Conservation (phyloP, 345 rosid genomes). For the Limnanthes douglasii region DNA sequence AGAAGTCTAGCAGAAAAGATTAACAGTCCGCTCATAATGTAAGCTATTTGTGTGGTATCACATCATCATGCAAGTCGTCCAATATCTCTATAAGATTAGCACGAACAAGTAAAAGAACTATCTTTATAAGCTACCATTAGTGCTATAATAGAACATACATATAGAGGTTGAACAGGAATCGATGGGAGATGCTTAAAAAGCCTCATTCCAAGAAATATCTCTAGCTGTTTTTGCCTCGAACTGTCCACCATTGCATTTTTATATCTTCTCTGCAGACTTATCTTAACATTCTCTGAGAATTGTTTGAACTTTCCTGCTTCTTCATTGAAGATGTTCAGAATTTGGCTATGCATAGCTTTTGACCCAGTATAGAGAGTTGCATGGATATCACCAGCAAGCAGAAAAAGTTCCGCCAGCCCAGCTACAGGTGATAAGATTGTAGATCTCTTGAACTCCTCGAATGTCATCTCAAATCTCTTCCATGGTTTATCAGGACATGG, state of each 20-base stretch:
- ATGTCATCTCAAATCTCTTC: constrained; percentile 93
- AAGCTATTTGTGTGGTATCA: too few species aligned
- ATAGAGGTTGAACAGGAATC: constrained; percentile 62
- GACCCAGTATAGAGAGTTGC: constrained; percentile 99
- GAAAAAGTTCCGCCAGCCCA: constrained; percentile 87
- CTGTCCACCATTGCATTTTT: constrained; percentile 85
- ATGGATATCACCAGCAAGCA: constrained; percentile 93
- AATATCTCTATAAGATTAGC: not conserved
- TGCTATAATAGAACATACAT: constrained; percentile 47
- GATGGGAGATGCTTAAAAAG: constrained; percentile 96
- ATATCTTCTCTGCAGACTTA: constrained; percentile 85
- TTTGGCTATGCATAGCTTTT: constrained; percentile 98
- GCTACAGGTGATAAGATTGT: constrained; percentile 80
- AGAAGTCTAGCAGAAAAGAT: not conserved
- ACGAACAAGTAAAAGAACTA: too few species aligned
- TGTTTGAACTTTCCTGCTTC: constrained; percentile 84
- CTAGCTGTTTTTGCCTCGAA: constrained; percentile 94
- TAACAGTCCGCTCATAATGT: too few species aligned
- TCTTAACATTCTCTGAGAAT: constrained; percentile 80
- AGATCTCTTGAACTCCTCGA: constrained; percentile 80
- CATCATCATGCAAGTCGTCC: too few species aligned
- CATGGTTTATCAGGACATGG: constrained; percentile 98
- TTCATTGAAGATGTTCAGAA: constrained; percentile 87
- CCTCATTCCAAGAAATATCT: constrained; percentile 92
- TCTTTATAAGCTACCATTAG: too few species aligned